Evolutionary conservation across 192 early-diverging fungal genomes (phyloP), one percentile per base, ranked within the genome.

Genomic region (Coemansia reversa): DNA sequence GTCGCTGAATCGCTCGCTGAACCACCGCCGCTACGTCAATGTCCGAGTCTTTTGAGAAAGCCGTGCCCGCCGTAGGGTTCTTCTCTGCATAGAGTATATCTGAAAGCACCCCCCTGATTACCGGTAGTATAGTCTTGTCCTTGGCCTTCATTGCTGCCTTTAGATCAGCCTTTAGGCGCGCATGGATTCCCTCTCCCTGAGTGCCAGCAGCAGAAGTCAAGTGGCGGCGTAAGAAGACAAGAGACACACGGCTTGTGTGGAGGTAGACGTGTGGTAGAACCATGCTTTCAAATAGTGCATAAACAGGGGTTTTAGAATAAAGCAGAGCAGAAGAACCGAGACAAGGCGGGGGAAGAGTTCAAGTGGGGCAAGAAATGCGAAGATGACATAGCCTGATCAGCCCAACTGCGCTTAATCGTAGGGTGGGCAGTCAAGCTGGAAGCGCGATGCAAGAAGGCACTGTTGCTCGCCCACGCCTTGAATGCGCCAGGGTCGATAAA

Each of bases 51-150:
- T 57, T 55, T 22, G 51, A 82, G 49, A 51, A 69, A 60, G 53
- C 59, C 23, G 33, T 64, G 67, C 29, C 76, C 56, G 42, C 62
- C 55, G 32, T 67, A 11, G 35, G 48, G 69, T 83, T 84, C 75
- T 94, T 96, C 66, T 87, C 88, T 23, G 84, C 83, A 59, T 93
- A 94, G 7, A 86, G 85, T 45, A 91, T 84, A 50, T 94, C 93
- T 23, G 89, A 88, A 47, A 96, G 76, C 49, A 94, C 70, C 24
- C 88, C 84, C 74, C 93, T 90, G 70, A 93, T 79, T 2, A 86
- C 88, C 12, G 82, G 67, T 28, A 84, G 67, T 55, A 76, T 58
- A 9, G 69, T 66, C 65, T 93, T 91, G 47, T 92, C 85, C 69
- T 84, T 92, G 55, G 79, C 69, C 33, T 84, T 85, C 93, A 97